Conservation (phyloP, 768 basidiomycete species). For the Rhodotorula kratochvilovae region DNA sequence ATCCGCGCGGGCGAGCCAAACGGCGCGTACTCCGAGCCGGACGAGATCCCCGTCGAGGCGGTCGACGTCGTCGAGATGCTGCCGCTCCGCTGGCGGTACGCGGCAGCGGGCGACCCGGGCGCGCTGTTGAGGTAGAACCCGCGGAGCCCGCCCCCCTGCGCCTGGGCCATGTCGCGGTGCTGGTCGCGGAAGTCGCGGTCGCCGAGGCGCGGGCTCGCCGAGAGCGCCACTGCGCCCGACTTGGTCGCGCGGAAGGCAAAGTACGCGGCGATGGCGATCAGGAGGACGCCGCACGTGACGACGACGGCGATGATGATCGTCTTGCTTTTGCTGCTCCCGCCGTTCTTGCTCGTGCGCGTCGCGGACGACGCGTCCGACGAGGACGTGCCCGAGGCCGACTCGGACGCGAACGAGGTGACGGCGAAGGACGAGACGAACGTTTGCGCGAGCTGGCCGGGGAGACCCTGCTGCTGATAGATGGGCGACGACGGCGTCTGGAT, state of each 20-base stretch:
- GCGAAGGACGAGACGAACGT: slow-evolving; percentile 28
- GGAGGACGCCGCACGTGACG: slow-evolving; percentile 38
- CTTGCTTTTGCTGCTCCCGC: slow-evolving; percentile 34
- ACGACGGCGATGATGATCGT: slow-evolving; percentile 43
- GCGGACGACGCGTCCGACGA: not conserved
- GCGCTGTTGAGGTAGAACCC: slow-evolving; percentile 24
- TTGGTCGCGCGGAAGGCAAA: slow-evolving; percentile 40
- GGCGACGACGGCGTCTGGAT: slow-evolving; percentile 35
- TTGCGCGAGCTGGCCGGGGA: slow-evolving; percentile 37
- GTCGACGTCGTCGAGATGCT: slow-evolving; percentile 20
- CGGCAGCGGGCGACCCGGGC: slow-evolving; percentile 1
- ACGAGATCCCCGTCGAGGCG: slow-evolving; percentile 8
- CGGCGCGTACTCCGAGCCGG: not conserved
- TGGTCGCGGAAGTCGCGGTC: not conserved
- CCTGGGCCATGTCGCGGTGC: not conserved
- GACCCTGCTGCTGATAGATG: slow-evolving; percentile 34
- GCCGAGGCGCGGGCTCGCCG: slow-evolving; percentile 5
- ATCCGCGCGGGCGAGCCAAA: not conserved
- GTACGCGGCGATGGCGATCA: slow-evolving; percentile 40
- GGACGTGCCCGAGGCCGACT: slow-evolving; percentile 1
- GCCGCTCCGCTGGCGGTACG: slow-evolving; percentile 6
- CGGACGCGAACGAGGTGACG: slow-evolving; percentile 25
- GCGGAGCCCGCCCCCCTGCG: not conserved
- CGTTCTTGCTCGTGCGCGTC: not conserved
- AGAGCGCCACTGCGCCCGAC: slow-evolving; percentile 25